Conservation (phyloP, 2,329 filamentous ascomycete genomes). For the Fusarium nelsonii region DNA sequence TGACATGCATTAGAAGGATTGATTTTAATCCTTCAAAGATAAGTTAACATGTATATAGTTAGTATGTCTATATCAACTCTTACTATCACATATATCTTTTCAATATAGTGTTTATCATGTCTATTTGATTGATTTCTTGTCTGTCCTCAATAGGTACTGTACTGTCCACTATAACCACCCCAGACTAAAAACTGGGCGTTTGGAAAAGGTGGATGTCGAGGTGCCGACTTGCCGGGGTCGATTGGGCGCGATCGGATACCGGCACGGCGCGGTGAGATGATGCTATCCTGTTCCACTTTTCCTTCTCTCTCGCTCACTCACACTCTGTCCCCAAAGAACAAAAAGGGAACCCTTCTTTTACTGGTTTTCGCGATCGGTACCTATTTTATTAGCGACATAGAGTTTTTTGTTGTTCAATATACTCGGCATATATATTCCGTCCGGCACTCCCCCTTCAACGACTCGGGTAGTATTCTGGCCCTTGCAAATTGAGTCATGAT, state of each 20-base stretch:
- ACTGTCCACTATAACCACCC: not conserved
- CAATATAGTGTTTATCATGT: no score
- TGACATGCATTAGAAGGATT: slow-evolving; percentile 8
- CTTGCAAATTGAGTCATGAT: slow-evolving; percentile 13
- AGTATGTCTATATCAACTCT: not conserved
- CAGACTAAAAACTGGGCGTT: slow-evolving; percentile 33
- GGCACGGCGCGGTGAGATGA: slow-evolving; percentile 50
- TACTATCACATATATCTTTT: not conserved
- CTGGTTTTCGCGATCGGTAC: no score
- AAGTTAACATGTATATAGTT: not conserved
- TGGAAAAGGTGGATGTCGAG: slow-evolving; percentile 44
- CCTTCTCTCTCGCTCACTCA: not conserved
- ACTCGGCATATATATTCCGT: slow-evolving; percentile 33
- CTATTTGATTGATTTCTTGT: no score
- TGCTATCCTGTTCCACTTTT: slow-evolving; percentile 44
- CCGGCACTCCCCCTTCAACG: no score
- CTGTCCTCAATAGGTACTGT: no score
- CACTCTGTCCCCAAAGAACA: not conserved
- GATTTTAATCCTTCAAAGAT: not conserved
- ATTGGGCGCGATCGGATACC: slow-evolving; percentile 49
- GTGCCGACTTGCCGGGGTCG: slow-evolving; percentile 50
- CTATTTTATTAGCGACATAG: not conserved
- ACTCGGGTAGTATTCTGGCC: no score
- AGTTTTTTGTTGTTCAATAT: no score
- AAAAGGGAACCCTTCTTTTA: not conserved